Base-by-base conservation (phyloP, 164 flowering plant species). In the Magnolia changhungtana region DNA sequence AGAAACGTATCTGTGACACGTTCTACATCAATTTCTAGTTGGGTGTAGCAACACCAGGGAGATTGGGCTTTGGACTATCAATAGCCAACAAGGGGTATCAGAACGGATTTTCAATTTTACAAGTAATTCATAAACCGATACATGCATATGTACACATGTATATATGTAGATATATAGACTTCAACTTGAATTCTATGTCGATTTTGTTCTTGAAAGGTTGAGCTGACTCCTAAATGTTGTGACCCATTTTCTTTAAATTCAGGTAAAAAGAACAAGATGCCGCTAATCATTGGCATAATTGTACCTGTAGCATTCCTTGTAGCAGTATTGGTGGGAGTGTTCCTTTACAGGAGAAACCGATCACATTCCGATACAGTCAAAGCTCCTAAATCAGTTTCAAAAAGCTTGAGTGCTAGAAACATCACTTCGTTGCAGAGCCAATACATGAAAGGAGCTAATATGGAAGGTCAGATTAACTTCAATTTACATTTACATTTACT, bases 381-480 rank as follows among this genome's bases (percentile, higher is more conserved):
- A 71, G 79, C 85, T 61, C 82, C 85, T 37, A 82, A 84, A 82
- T 69, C 71, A 64, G 75, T 69, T 51, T 73, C 82, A 55, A 85
- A 79, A 82, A 79, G 67, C 74, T 19, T 68, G 23, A 86, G 82
- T 75, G 67, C 74, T 67, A 50, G 64, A 8, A 87, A 73, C 82
- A 77, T 79, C 29, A 20, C 63, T 78, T 82, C 88, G 27, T 73
- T 76, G 52, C 83, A 79, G 69, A 82, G 37, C 58, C 86, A 78
- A 20, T 70, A 49, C 77, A 71, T 61, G 16, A 24, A 75, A n/a
- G 74, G 71, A 72, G 87, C 81, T 63, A 76, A 64, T 67, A 80
- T 77, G 27, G 88, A 87, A 84, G 89, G 91, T 87, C 23, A 74
- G 78, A 58, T 58, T 19, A 27, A 63, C 61, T 37, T 37, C 45